Percentiles rank a stretch among this genome's conserved stretches.
phyloP scores from a whole-genome alignment of 345 rosid species.

The Camelina hispida region DNA sequence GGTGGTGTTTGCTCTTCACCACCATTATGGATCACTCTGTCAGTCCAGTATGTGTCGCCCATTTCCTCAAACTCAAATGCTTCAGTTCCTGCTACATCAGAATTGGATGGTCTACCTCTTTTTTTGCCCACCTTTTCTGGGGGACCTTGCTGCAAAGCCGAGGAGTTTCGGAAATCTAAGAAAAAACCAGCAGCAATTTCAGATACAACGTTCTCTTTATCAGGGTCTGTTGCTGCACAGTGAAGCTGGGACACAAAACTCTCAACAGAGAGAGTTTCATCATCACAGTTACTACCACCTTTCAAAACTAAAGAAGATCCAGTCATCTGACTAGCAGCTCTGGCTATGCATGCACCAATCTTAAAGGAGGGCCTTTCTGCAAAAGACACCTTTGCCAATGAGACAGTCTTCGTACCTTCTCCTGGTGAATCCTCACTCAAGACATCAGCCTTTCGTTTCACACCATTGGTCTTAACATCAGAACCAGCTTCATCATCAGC shows the following conservation, averaged over 20 bases:
- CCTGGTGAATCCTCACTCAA: constrained; percentile 51
- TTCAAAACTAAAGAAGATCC: constrained; percentile 69
- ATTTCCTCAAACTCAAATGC: constrained; percentile 93
- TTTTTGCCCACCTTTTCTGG: constrained; percentile 52
- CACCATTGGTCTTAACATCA: constrained; percentile 52
- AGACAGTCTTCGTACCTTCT: constrained; percentile 66
- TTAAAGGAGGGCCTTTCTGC: constrained; percentile 82
- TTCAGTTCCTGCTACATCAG: constrained; percentile 56
- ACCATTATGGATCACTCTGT: constrained; percentile 83
- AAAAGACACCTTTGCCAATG: constrained; percentile 66
- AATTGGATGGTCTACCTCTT: constrained; percentile 52
- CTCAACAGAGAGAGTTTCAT: constrained; percentile 64
- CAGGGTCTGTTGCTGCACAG: constrained; percentile 70
- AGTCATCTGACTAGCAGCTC: constrained; percentile 92
- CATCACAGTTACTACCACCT: constrained; percentile 50
- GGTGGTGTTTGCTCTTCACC: constrained; percentile 73
- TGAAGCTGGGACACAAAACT: constrained; percentile 72
- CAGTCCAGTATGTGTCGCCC: constrained; percentile 95
- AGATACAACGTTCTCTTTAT: constrained; percentile 51
- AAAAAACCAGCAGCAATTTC: constrained; percentile 63
- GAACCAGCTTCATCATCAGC: constrained; percentile 49
- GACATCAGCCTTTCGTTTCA: constrained; percentile 63
- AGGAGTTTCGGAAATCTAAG: constrained; percentile 74
- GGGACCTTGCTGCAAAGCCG: constrained; percentile 46
- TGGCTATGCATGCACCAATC: constrained; percentile 87